Evolutionary conservation across 1,284 basidiomycete species (phyloP).

Genomic region (Coniophora puteana): DNA sequence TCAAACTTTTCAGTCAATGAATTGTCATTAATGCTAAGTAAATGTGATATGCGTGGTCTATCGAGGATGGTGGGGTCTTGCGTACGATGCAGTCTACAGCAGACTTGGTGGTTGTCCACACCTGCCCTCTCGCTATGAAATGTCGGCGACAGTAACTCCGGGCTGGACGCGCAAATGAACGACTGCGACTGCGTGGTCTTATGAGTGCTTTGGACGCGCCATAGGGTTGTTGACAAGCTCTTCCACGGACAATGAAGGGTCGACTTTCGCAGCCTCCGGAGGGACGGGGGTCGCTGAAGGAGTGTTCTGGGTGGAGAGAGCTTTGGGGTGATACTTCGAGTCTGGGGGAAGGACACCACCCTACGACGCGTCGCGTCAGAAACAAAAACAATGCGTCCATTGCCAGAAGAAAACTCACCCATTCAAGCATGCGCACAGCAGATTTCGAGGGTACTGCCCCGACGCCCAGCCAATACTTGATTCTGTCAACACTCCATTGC

Average conservation of each 20-base stretch:
- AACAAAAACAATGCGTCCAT: slow-evolving; percentile 1
- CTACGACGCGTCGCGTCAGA: slow-evolving; percentile 39
- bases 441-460: slow-evolving; percentile 84
- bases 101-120: slow-evolving; percentile 1
- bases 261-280: too few relatives aligned
- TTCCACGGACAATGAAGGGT: too few relatives aligned
- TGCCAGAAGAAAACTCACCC: slow-evolving; percentile 50
- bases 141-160: slow-evolving; percentile 1
- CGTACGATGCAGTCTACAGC: background rate
- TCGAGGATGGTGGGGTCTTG: slow-evolving; percentile 6
- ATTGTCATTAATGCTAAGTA: slow-evolving; percentile 1
- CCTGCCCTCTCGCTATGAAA: slow-evolving; percentile 2
- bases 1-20: slow-evolving; percentile 38
- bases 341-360: slow-evolving; percentile 41
- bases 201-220: too few relatives aligned
- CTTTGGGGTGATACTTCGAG: slow-evolving; percentile 47
- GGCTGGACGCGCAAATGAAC: too few relatives aligned
- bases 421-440: slow-evolving; percentile 75
- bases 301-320: slow-evolving; percentile 14
- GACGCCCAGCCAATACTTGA: slow-evolving; percentile 84
- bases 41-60: background rate
- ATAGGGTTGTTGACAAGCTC: background rate
- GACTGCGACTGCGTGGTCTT: too few relatives aligned
- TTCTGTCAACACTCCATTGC: slow-evolving; percentile 88
- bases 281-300: too few relatives aligned